Base-by-base conservation (phyloP, 495 filamentous ascomycete genomes). In the Niebla homalea region DNA sequence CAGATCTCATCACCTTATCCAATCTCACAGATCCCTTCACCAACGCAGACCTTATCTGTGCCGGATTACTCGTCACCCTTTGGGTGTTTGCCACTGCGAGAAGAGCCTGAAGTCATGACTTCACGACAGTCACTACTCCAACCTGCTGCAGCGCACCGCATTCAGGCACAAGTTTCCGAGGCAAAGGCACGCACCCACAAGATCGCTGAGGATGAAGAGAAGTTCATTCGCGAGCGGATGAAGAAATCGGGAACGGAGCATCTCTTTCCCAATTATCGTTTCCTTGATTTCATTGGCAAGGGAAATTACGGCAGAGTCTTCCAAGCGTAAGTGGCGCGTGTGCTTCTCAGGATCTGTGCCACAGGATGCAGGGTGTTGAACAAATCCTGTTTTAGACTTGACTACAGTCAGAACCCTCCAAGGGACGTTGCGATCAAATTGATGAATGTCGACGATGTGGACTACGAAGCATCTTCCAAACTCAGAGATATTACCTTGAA, bases 231-330 rank as follows among this genome's bases (percentile, higher is more conserved):
- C 21, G 19, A 48, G 29, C 19, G 19, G 12, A 36, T 48, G 45
- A 26, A 8, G 5, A 48, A 36, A 48, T 19, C 32, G 23, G 45
- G 45, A 20, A 16, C 20, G 7, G 19, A 48, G 29, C 18, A 41
- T 22, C 5, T 18, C 1, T 48, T 65, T 2, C 74, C 74, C 11
- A 75, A 77, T 1, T 98, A 94, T 56, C 79, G 78, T 12, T 86
- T 98, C 37, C 72, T 84, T 36, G 90, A 97, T 63, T 68, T 97
- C 49, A 90, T 95, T 51, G 92, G 92, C 18, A 97, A 96, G 64
- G 92, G 92, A n/a, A 81, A 83, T 4, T 97, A 87, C 67, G 93
- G 92, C 16, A 81, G 89, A 35, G 92, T 98, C 8, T 98, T 89
- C 73, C 94, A 92, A 65, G 87, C 78, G 75, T 76, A 62, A 55